Base-by-base conservation (phyloP, 192 early-diverging fungal species). In the Backusella tuberculispora region DNA sequence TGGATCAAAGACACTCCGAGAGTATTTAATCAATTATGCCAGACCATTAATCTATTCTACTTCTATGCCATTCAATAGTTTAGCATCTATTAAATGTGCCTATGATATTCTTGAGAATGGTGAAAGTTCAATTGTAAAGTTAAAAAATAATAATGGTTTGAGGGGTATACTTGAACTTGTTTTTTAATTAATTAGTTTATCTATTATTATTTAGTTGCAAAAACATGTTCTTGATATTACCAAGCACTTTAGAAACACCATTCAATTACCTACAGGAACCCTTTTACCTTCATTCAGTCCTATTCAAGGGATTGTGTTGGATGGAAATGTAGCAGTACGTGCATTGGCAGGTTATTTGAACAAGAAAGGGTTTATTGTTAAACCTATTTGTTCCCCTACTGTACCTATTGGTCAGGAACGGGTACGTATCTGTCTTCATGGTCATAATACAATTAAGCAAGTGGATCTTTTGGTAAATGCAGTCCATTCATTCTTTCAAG, bases 351-450 rank as follows among this genome's bases (percentile, higher is more conserved):
- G 43, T 29, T 74, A 79, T 63, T 78, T 85, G n/a, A 81, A 86
- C 45, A 63, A 76, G 12, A 77, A 77, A 2, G 85, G 90, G 0
- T 88, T 90, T 29, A 93, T 90, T 79, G 93, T 94, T 13, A 87
- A 91, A 21, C 90, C 94, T 0, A 95, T 96, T 48, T 80, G 90
- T 3, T 92, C 88, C 5, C 94, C 94, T 5, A 95, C 93, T 8
- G 94, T 96, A 0, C 90, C 93, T 2, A 84, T 83, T 48, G 94
- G 94, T 0, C 83, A 84, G 40, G 94, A 96, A 72, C 86, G 94
- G 5, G 84, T 96, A n/a, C 83, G 94, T 4, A 91, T 96, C n/a
- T 96, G 94, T 77, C 66, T 96, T 15, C 94, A 96, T 82, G 85
- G 85, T 12, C 85, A 94, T 67, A 96, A 96, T 73, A 91, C 92